Evolutionary conservation across 176 grass and related monocot genomes (phyloP).

Genomic region (Puccinellia tenuiflora): DNA sequence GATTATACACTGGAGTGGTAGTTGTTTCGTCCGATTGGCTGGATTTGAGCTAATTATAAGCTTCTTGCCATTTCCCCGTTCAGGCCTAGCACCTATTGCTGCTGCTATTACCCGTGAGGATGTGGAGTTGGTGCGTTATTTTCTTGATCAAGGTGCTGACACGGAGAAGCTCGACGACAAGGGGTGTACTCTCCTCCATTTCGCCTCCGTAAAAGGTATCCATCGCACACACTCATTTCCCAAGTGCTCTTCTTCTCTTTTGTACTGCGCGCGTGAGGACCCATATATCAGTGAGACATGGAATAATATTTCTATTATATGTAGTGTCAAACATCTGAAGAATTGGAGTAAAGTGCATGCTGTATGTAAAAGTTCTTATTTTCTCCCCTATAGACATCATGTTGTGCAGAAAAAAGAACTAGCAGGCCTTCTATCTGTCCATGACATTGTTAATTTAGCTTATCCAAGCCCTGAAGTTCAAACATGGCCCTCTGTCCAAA

Average conservation of each 20-base stretch:
- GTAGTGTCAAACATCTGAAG: background rate
- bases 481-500: background rate
- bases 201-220: background rate
- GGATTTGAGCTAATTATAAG: background rate
- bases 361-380: background rate
- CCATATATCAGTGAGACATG: background rate
- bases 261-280: background rate
- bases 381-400: background rate
- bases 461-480: background rate
- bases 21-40: background rate
- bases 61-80: background rate
- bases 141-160: conserved; percentile 31
- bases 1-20: background rate
- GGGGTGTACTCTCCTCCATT: conserved; percentile 5
- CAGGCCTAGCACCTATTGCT: conserved; percentile 9
- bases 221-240: background rate
- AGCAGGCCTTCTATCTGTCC: background rate
- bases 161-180: background rate
- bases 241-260: background rate
- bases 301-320: background rate
- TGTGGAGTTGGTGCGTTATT: background rate
- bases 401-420: background rate
- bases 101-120: background rate
- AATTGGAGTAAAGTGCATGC: background rate
- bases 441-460: background rate